Percentiles rank a stretch among this genome's conserved stretches.
phyloP scores from a whole-genome alignment of 768 basidiomycete species.

The Calocybe cyanea region DNA sequence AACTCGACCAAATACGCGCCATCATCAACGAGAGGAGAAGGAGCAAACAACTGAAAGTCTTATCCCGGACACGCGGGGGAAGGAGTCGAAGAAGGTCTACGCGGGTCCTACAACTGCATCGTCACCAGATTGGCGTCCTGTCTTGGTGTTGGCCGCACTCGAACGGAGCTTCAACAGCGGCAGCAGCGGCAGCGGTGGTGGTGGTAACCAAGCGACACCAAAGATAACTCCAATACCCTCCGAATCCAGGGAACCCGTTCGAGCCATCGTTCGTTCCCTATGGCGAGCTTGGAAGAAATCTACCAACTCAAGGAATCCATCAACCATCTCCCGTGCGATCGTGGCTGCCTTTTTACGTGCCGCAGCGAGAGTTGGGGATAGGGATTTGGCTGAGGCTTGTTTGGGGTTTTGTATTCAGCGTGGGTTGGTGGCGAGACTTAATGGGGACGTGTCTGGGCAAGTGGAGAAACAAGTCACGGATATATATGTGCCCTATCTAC shows the following conservation, averaged over 20 bases:
- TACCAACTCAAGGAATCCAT: conserved; percentile 13
- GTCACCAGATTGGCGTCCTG: conserved; percentile 34
- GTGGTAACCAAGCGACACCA: too few relatives aligned
- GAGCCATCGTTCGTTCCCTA: conserved; percentile 28
- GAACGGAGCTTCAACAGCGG: conserved; percentile 22
- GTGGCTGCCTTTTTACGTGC: conserved; percentile 43
- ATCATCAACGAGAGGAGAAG: not conserved
- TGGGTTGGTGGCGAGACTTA: conserved; percentile 22
- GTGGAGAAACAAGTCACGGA: conserved; percentile 25
- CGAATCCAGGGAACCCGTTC: conserved; percentile 12
- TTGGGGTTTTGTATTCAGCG: conserved; percentile 25
- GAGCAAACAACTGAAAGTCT: too few relatives aligned
- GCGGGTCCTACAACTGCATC: too few relatives aligned
- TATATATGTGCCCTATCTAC: conserved; percentile 32
- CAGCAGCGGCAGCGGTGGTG: not conserved
- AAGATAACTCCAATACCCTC: not conserved
- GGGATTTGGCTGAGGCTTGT: conserved; percentile 32
- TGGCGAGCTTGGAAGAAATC: conserved; percentile 38
- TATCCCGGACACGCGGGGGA: too few relatives aligned
- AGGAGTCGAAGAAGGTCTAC: too few relatives aligned
- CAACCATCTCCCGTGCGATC: conserved; percentile 32
- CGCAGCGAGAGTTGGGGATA: conserved; percentile 35
- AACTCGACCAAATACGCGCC: not conserved
- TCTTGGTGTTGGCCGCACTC: conserved; percentile 37
- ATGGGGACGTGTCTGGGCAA: conserved; percentile 4